Evolutionary conservation across 2,329 filamentous ascomycete species (phyloP).

Genomic region (Parastagonospora avenae): DNA sequence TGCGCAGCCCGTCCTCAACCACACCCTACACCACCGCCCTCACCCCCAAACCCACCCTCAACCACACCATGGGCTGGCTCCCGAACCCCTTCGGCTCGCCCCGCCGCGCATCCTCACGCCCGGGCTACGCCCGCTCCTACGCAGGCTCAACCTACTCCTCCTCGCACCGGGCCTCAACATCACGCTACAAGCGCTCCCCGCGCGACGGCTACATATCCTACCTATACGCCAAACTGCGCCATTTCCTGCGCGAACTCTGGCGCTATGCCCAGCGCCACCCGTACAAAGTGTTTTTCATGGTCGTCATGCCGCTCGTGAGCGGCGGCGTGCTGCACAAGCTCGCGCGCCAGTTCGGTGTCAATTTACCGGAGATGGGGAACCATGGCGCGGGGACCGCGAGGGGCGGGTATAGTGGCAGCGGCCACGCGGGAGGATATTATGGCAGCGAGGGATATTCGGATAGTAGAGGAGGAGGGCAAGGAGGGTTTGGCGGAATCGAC

Average conservation of each 20-base stretch:
- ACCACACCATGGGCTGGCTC: conserved; percentile 44
- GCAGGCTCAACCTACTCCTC: conserved; percentile 36
- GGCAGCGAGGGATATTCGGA: conserved; percentile 52
- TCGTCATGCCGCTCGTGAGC: conserved; percentile 85
- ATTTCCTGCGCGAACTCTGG: conserved; percentile 80
- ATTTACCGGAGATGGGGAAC: conserved; percentile 64
- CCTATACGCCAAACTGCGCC: conserved; percentile 75
- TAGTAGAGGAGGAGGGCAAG: conserved; percentile 30
- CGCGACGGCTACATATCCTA: conserved; percentile 78
- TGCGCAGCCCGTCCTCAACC: conserved; percentile 9
- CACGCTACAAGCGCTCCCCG: conserved; percentile 79
- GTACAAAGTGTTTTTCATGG: conserved; percentile 85
- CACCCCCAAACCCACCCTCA: conserved; percentile 14
- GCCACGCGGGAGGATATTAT: conserved; percentile 47
- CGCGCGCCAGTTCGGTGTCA: conserved; percentile 77
- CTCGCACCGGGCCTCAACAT: conserved; percentile 59
- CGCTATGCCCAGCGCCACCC: conserved; percentile 83
- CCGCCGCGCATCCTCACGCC: conserved; percentile 33
- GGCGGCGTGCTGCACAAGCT: conserved; percentile 81
- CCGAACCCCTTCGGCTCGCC: conserved; percentile 32
- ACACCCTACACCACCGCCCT: conserved; percentile 6
- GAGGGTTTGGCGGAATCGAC: conserved; percentile 32
- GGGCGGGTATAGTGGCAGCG: conserved; percentile 18
- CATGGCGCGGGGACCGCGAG: conserved; percentile 22
- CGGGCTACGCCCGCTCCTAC: conserved; percentile 39